Base-by-base conservation (phyloP, 768 basidiomycete genomes). In the Astraeus odoratus region DNA sequence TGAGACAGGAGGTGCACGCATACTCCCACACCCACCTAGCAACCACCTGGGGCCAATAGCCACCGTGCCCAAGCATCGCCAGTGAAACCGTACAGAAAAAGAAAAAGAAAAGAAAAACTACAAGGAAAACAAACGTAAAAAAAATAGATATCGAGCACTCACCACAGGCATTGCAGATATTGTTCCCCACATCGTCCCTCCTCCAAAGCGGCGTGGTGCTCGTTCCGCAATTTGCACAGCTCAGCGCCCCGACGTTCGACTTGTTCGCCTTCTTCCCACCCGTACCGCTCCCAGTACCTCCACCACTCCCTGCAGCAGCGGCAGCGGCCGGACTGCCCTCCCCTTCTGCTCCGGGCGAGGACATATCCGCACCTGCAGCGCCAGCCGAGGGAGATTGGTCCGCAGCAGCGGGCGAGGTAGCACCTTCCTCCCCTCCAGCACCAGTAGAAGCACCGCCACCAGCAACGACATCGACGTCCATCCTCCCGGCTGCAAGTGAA, bases 121-220 rank as follows among this genome's bases (percentile, higher is more conserved):
- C 15, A 15, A 38, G 52, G 55, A 53, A 52, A 40, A 45, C 54
- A n/a, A n/a, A n/a, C n/a, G n/a, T n/a, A n/a, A 58, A 58, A 52
- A 47, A 53, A 52, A 24, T 25, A 39, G 52, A 38, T 57, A 46
- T 55, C 27, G 49, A 58, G 53, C 56, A 50, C 90, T 60, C 67
- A 93, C 90, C 91, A 67, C 91, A 94, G 43, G 91, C 91, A 69
- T 94, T 94, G 66, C 91, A 94, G 48, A 92, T 90, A 62, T 90
- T 91, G 65, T 92, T 92, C 45, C 91, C 91, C 33, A 87, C 80
- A 59, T 89, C 86, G 59, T 93, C 89, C 54, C 91, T 70, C 55
- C 91, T 74, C 91, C 91, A 94, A 8, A 94, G 68, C 10, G 91
- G 91, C 3, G 90, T 94, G 46, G 86, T 86, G 60, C 83, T 86